Base-by-base conservation (phyloP, 768 basidiomycete genomes). In the Lactifluus subvellereus region DNA sequence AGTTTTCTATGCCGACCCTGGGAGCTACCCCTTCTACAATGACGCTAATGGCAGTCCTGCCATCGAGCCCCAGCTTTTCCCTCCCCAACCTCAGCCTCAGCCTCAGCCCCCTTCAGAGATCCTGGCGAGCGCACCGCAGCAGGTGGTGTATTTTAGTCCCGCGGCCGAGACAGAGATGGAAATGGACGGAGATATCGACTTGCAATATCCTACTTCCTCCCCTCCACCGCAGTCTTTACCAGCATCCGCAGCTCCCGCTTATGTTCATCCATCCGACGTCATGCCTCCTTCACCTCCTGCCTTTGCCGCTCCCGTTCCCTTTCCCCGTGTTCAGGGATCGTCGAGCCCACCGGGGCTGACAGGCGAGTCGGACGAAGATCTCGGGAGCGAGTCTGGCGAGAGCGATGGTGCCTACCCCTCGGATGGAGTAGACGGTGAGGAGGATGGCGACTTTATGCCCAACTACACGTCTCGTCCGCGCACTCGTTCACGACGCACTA, bases 291-390 rank as follows among this genome's bases (percentile, higher is more conserved):
- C 62, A 5, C 62, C 62, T 1, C 58, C 57, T n/a, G 37, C 33
- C 6, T 54, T 59, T 16, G 32, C 47, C 1, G 16, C 52, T 1
- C n/a, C 58, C 8, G 27, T 64, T 11, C 66, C 57, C 20, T 66
- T 64, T 22, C 63, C 62, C 14, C 54, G 62, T 13, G 32, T 30
- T 18, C 37, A 3, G 16, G 66, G 64, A 33, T 67, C 66, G 27
- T 62, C 65, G 53, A 66, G 64, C 49, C 66, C 66, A 30, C 66
- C 66, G 6, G 66, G 54, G 32, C 54, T 67, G n/a, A 62, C 60
- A 2, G 54, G 54, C 6, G 66, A 66, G 53, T 60, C 57, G 48
- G 64, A 66, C 32, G 52, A 67, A 40, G 64, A 67, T n/a, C 14
- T 66, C 2, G 53, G 47, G 16, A 64, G 61, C 40, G 65, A 66